A percentile compares a stretch with the other conserved stretches of the same genome.
Conservation (phyloP, 208 protist species). For the Trypanosoma cruzi region DNA sequence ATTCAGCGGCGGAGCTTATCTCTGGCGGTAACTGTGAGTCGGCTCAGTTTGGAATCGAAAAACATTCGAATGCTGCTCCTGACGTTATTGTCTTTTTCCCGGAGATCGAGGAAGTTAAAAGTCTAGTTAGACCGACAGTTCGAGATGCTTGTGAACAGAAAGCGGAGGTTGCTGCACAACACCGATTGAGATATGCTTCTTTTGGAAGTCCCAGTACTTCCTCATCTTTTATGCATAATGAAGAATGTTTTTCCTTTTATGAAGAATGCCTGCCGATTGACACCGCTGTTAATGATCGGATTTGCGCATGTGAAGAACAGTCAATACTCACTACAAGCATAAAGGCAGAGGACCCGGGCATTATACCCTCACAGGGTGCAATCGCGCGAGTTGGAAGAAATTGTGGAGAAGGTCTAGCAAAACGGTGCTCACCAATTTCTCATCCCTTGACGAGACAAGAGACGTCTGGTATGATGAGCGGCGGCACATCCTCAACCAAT, state of each 20-base stretch:
- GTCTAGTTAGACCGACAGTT: background rate
- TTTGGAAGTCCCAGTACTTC: background rate
- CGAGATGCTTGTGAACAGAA: background rate
- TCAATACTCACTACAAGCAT: background rate
- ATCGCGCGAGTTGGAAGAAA: background rate
- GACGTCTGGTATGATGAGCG: background rate
- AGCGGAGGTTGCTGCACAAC: background rate
- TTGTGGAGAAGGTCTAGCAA: background rate
- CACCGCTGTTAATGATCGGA: background rate
- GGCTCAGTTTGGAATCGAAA: background rate
- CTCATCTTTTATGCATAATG: slow-evolving; percentile 11
- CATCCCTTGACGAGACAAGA: background rate
- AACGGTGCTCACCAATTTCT: background rate
- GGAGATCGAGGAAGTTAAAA: background rate
- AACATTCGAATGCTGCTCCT: background rate
- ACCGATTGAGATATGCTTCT: background rate
- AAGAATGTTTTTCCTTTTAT: background rate
- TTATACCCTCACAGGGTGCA: background rate
- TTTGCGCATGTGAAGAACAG: background rate
- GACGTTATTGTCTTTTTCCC: background rate
- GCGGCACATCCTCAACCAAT: background rate
- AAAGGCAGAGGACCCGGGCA: background rate
- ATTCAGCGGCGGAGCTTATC: background rate
- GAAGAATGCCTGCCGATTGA: background rate
- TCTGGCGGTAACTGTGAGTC: background rate